These are phyloP conservation scores for Calonectria pseudoturangicola DNA, from an alignment of 2,329 filamentous ascomycete genomes.

Conservation along the genomic window DNA sequence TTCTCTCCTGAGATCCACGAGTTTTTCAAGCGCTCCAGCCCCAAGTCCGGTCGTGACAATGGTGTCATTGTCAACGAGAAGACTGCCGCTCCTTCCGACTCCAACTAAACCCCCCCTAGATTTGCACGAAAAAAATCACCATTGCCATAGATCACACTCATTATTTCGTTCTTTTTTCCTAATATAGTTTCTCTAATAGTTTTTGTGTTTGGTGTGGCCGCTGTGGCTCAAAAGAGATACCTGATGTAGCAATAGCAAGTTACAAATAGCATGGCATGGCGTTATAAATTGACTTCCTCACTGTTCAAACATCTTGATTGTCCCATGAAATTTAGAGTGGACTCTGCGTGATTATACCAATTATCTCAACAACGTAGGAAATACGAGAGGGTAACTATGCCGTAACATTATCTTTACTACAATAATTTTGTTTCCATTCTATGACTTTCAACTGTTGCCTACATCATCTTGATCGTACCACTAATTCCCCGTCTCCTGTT, in stretches of 20 bases:
- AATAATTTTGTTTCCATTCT: too few relatives aligned
- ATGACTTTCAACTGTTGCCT: too few relatives aligned
- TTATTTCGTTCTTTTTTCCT: constrained; percentile 18
- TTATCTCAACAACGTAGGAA: too few relatives aligned
- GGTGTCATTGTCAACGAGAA: constrained; percentile 57
- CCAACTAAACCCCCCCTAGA: constrained; percentile 39
- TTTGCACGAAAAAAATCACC: constrained; percentile 7
- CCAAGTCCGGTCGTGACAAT: constrained; percentile 52
- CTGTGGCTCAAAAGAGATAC: constrained; percentile 26
- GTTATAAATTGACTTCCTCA: constrained; percentile 43
- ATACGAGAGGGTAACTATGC: too few relatives aligned
- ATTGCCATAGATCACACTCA: constrained; percentile 11
- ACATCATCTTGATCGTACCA: too few relatives aligned
- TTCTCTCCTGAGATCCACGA: constrained; percentile 72
- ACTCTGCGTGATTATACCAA: background rate
- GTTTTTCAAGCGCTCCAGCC: constrained; percentile 70
- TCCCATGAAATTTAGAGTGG: background rate
- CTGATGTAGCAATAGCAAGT: constrained; percentile 39
- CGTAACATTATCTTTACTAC: too few relatives aligned
- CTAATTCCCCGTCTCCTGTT: too few relatives aligned
- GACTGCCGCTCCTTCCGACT: constrained; percentile 43
- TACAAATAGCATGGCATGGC: constrained; percentile 49
- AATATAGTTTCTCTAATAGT: constrained; percentile 21
- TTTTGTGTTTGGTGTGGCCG: constrained; percentile 15
- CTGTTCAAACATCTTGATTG: constrained; percentile 19